phyloP scores from a whole-genome alignment of 2,329 filamentous ascomycete genomes.

The Fusarium staphyleae region DNA sequence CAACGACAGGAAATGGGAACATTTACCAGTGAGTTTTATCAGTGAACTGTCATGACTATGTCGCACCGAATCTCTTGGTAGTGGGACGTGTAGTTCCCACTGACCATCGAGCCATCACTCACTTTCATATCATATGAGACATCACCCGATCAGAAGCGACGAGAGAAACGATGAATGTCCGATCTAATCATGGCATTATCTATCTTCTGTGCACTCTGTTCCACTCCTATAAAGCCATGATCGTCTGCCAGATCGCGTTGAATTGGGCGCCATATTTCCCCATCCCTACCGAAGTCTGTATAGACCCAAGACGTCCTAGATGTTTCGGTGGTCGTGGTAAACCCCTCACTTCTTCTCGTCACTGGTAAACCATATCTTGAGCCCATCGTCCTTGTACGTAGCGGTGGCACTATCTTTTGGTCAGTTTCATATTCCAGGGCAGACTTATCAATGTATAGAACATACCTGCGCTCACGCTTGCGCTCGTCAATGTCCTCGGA shows the following conservation, averaged over 20 bases:
- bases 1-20: neutral
- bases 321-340: neutral
- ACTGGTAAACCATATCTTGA: slow-evolving; percentile 22
- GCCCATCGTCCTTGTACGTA: slow-evolving; percentile 9
- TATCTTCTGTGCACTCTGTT: too few species aligned
- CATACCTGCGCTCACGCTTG: slow-evolving; percentile 33
- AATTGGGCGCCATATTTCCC: too few species aligned
- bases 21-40: neutral
- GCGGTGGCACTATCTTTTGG: slow-evolving; percentile 20
- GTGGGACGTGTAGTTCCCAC: neutral
- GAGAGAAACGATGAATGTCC: too few species aligned
- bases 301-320: too few species aligned
- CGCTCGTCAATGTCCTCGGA: slow-evolving; percentile 10
- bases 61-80: neutral
- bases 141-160: too few species aligned
- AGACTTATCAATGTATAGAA: neutral
- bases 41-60: neutral
- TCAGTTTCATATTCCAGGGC: slow-evolving; percentile 5
- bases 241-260: too few species aligned
- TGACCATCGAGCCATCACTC: too few species aligned
- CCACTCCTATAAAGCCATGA: too few species aligned
- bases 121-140: too few species aligned
- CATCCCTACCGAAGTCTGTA: too few species aligned
- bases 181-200: too few species aligned
- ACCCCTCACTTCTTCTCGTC: neutral